phyloP scores from a whole-genome alignment of 805 yeast species.

The Pichia nanzhaoensis region DNA sequence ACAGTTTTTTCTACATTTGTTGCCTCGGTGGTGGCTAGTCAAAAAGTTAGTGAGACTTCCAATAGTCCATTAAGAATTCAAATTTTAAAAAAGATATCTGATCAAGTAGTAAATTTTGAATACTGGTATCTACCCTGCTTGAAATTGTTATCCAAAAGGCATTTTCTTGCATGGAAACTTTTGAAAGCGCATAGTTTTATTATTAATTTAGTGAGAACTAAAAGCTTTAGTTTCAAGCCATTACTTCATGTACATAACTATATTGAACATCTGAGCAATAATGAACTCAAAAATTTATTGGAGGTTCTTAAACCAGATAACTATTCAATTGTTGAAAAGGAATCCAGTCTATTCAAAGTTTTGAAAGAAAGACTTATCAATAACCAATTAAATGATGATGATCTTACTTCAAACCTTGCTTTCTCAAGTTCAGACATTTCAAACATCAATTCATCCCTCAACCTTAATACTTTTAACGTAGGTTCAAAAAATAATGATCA shows the following conservation, averaged over 20 bases:
- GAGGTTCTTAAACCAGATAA: conserved; percentile 9
- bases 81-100: not conserved
- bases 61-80: not conserved
- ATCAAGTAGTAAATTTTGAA: conserved; percentile 32
- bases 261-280: conserved; percentile 14
- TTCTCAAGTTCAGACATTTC: not conserved
- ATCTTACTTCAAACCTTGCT: not conserved
- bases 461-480: too few relatives aligned
- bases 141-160: conserved; percentile 45
- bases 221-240: conserved; percentile 3
- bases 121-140: conserved; percentile 32
- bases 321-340: not conserved
- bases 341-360: conserved; percentile 1
- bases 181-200: conserved; percentile 48
- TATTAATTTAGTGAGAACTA: conserved; percentile 29
- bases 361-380: not conserved
- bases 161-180: conserved; percentile 64
- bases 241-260: conserved; percentile 11
- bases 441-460: too few relatives aligned
- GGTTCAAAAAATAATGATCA: too few relatives aligned
- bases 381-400: not conserved
- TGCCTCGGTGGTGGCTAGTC: not conserved
- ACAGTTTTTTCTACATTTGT: conserved; percentile 18
- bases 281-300: conserved; percentile 15
- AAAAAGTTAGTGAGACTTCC: not conserved